phyloP scores from a whole-genome alignment of 805 yeast genomes.

The Starmerella vaccinii region DNA sequence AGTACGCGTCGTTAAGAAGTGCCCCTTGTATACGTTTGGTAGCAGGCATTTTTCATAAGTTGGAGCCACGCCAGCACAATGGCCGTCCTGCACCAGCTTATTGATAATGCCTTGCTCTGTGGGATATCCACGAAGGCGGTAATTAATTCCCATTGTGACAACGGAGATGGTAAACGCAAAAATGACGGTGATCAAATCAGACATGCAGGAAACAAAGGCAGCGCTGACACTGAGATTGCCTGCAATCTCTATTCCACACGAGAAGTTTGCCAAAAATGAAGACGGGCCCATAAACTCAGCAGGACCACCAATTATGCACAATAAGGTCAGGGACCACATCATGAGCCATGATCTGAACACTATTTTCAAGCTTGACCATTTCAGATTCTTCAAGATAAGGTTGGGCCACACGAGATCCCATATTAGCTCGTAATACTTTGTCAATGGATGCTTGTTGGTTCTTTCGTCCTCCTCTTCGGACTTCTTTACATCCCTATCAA shows the following conservation, averaged over 20 bases:
- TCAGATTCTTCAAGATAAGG: conserved; percentile 25
- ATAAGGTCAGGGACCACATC: conserved; percentile 24
- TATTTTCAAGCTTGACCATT: conserved; percentile 20
- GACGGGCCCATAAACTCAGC: conserved; percentile 27
- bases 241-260: conserved; percentile 24
- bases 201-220: conserved; percentile 18
- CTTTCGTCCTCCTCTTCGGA: conserved; percentile 2
- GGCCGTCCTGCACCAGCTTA: conserved; percentile 20
- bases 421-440: background rate
- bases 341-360: conserved; percentile 26
- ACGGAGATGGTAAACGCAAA: conserved; percentile 21
- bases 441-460: background rate
- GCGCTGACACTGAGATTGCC: conserved; percentile 26
- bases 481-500: conserved; percentile 6
- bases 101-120: conserved; percentile 11
- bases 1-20: conserved; percentile 19
- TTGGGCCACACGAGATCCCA: conserved; percentile 15
- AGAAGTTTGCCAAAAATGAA: conserved; percentile 24
- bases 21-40: conserved; percentile 22
- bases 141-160: conserved; percentile 25
- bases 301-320: conserved; percentile 19
- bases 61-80: conserved; percentile 18
- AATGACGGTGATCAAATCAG: conserved; percentile 14
- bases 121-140: conserved; percentile 24
- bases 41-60: conserved; percentile 19